Evolutionary conservation across 2,329 filamentous ascomycete genomes (phyloP).

Genomic region (Trichoderma sp.): DNA sequence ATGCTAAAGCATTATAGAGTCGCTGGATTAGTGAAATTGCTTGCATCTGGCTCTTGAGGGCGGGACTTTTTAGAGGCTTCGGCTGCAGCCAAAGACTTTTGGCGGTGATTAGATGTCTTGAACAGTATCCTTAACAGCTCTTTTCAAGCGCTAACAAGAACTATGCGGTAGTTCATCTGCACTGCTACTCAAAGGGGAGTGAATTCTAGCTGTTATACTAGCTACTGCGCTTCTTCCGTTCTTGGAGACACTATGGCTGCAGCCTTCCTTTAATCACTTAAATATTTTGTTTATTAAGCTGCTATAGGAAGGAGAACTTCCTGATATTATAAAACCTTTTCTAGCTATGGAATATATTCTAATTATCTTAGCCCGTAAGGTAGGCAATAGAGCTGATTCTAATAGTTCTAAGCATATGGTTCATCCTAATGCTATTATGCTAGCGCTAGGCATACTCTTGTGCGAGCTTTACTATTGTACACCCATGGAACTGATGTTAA

Average conservation of each 20-base stretch:
- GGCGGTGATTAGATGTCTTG: conserved; percentile 3
- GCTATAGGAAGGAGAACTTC: not conserved
- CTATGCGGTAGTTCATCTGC: not conserved
- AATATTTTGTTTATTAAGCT: not conserved
- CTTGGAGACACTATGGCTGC: conserved; percentile 3
- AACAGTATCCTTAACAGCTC: conserved; percentile 8
- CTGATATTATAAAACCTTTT: conserved; percentile 7
- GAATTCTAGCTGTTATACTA: conserved; percentile 6
- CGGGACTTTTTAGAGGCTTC: conserved; percentile 10
- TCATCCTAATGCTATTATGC: conserved; percentile 4
- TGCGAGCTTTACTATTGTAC: conserved; percentile 16
- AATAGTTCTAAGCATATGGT: not conserved
- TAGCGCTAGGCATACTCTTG: conserved; percentile 10
- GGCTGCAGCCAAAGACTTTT: conserved; percentile 10
- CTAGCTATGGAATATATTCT: conserved; percentile 10
- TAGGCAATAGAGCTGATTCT: not conserved
- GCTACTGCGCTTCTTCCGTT: conserved; percentile 6
- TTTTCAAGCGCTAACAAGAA: conserved; percentile 8
- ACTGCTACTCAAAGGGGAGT: not conserved
- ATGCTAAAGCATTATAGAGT: conserved; percentile 16
- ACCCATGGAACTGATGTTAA: not conserved
- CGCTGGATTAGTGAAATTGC: conserved; percentile 7
- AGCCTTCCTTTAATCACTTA: conserved; percentile 8
- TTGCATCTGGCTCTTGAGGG: conserved; percentile 14
- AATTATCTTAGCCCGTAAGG: not conserved